A percentile compares a stretch with the other conserved stretches of the same genome.
Conservation (phyloP, 2,329 filamentous ascomycete genomes). For the Exophiala xenobiotica region DNA sequence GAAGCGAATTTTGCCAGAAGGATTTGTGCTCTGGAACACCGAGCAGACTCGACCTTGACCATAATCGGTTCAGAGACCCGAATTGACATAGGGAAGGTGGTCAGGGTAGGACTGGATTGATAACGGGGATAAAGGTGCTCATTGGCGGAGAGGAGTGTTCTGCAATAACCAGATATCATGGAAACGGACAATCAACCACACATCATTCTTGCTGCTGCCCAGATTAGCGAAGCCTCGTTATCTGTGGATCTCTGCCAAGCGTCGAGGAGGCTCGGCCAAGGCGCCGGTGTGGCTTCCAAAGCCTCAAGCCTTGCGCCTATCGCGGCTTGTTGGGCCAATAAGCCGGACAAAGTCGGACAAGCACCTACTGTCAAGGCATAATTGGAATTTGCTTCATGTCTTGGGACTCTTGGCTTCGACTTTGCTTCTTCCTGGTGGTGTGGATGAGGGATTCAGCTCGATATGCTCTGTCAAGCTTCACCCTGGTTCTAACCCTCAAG, state of each 20-base stretch:
- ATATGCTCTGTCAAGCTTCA: neutral
- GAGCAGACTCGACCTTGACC: conserved; percentile 8
- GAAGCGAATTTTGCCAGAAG: conserved; percentile 11
- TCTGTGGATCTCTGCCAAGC: conserved; percentile 21
- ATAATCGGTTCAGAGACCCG: conserved; percentile 7
- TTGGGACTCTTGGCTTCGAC: neutral
- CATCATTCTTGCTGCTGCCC: too few species aligned
- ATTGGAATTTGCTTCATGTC: conserved; percentile 1
- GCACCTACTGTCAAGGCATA: neutral
- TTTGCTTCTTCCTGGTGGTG: neutral
- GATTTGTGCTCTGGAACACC: conserved; percentile 1
- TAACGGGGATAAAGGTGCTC: neutral
- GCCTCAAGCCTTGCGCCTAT: conserved; percentile 18
- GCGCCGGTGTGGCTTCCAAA: conserved; percentile 1
- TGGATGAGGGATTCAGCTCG: neutral
- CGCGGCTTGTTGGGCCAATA: conserved; percentile 14
- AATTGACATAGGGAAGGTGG: neutral
- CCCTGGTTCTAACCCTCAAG: too few species aligned
- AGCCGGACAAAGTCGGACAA: conserved; percentile 1
- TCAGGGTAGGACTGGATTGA: conserved; percentile 2
- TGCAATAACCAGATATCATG: conserved; percentile 13
- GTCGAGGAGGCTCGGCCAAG: conserved; percentile 11
- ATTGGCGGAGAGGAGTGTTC: conserved; percentile 11
- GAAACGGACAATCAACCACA: too few species aligned
- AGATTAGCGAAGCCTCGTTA: conserved; percentile 26